Base-by-base conservation (phyloP, 2,329 filamentous ascomycete species). In the Teratosphaeriaceae sp. region DNA sequence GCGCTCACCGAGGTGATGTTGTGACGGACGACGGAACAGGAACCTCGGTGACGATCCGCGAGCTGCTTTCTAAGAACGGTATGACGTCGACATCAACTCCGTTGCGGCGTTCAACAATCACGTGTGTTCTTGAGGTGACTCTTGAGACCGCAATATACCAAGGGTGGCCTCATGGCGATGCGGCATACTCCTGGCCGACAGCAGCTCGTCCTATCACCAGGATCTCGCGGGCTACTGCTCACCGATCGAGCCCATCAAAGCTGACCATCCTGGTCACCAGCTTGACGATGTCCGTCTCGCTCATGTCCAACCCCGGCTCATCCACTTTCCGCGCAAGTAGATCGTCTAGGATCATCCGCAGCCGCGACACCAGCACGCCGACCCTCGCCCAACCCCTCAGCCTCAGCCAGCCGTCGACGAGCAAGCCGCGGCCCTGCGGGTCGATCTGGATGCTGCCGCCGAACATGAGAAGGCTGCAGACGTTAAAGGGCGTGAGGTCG, bases 321-420 rank as follows among this genome's bases (percentile, higher is more conserved):
- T 89, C 86, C 38, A 96, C 80, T 65, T 88, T 88, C 51, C 76
- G 73, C 44, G 84, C 84, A 57, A 98, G 77, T 48, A 94, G 73
- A 51, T 83, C 79, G 68, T 98, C 92, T 42, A 98, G 74, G 81
- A 97, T 85, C 44, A 81, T 80, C 49, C 92, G 76, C 52, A 98
- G 66, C 49, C 90, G 74, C 35, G 84, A 85, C 2, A 95, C 84
- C 53, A 98, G 65, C 11, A 97, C 90, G 22, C 90, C 92, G 50
- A 98, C 92, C 36, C 92, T 78, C 1, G 92, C 90, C 92, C 92
- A 98, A 1, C 92, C 92, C 19, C 88, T 76, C 23, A 98, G 69
- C 26, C 78, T 65, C 24, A 97, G 71, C 92, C 90, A 97, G 40
- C 87, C 88, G 65, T 97, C 92, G 3, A 98, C 86, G 2, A 96